phyloP scores from a whole-genome alignment of 1,139 yeast genomes.

The Sugiyamaella japonica region DNA sequence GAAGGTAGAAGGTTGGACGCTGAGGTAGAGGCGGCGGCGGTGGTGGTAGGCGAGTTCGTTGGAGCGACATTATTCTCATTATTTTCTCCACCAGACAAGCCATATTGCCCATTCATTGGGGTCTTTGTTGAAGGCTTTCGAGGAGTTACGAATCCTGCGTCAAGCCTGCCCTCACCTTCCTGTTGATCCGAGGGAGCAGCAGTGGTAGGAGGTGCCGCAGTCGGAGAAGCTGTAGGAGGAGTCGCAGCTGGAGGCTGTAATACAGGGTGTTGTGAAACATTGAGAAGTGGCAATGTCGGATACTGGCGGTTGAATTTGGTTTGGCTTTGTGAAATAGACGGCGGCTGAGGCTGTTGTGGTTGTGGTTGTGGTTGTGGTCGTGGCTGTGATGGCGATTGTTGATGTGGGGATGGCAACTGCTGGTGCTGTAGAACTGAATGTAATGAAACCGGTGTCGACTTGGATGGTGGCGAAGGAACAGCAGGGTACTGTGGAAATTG shows the following conservation, averaged over 20 bases:
- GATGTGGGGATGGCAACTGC: slow-evolving; percentile 14
- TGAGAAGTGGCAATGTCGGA: slow-evolving; percentile 14
- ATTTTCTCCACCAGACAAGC: slow-evolving; percentile 16
- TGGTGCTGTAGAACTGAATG: slow-evolving; percentile 24
- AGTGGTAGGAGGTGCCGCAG: too few species aligned
- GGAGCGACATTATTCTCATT: background rate
- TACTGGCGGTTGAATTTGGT: background rate
- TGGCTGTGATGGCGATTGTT: background rate
- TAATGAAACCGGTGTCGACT: background rate
- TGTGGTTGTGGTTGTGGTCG: background rate
- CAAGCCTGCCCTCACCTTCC: slow-evolving; percentile 20
- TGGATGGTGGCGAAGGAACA: background rate
- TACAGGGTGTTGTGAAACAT: slow-evolving; percentile 11
- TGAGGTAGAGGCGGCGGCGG: too few species aligned
- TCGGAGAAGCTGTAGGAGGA: too few species aligned
- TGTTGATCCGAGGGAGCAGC: slow-evolving; percentile 9
- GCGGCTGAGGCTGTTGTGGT: too few species aligned
- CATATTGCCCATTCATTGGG: slow-evolving; percentile 30
- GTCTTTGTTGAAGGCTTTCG: slow-evolving; percentile 13
- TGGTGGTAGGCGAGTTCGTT: slow-evolving; percentile 34
- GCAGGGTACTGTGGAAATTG: slow-evolving; percentile 12
- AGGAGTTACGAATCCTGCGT: slow-evolving; percentile 16
- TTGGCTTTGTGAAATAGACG: too few species aligned
- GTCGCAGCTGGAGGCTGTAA: slow-evolving; percentile 6
- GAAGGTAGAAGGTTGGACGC: slow-evolving; percentile 29